These are phyloP conservation scores for Vitis hybrid DNA, from an alignment of 177 flowering plant genomes.

Conservation along the genomic window DNA sequence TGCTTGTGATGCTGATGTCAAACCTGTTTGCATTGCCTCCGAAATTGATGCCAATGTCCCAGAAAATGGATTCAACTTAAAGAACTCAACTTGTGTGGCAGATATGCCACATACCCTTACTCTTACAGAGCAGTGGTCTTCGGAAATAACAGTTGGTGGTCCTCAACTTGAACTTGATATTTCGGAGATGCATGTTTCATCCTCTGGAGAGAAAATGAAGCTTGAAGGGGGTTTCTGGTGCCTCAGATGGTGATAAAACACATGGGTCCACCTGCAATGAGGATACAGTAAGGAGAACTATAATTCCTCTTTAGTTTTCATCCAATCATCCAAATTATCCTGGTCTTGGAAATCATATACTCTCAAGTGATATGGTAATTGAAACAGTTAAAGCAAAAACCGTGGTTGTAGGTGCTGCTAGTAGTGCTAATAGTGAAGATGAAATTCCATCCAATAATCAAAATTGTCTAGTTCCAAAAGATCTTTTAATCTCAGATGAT, in stretches of 20 bases:
- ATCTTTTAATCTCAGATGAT: no score
- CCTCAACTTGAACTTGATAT: slow-evolving; percentile 17
- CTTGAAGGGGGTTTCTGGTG: slow-evolving; percentile 8
- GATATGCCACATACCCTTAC: slow-evolving; percentile 1
- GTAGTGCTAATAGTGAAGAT: neutral
- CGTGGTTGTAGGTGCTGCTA: slow-evolving; percentile 6
- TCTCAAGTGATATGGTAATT: slow-evolving; percentile 13
- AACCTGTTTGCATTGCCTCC: slow-evolving; percentile 13
- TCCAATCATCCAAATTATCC: slow-evolving; percentile 10
- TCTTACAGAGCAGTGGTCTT: slow-evolving; percentile 8
- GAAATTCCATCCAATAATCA: no score
- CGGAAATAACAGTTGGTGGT: slow-evolving; percentile 17
- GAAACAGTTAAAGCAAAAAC: slow-evolving; percentile 12
- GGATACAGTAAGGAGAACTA: no score
- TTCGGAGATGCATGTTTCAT: slow-evolving; percentile 13
- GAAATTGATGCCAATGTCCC: slow-evolving; percentile 17
- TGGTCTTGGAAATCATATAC: slow-evolving; percentile 9
- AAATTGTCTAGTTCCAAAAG: no score
- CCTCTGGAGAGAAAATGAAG: slow-evolving; percentile 20
- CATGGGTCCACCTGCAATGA: slow-evolving; percentile 1
- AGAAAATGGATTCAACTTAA: slow-evolving; percentile 13
- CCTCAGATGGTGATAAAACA: slow-evolving; percentile 15
- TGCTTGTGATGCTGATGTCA: slow-evolving; percentile 11
- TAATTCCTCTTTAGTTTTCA: no score
- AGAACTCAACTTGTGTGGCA: slow-evolving; percentile 1